phyloP scores from a whole-genome alignment of 441 rosid genomes.

The Eruca vesicaria region DNA sequence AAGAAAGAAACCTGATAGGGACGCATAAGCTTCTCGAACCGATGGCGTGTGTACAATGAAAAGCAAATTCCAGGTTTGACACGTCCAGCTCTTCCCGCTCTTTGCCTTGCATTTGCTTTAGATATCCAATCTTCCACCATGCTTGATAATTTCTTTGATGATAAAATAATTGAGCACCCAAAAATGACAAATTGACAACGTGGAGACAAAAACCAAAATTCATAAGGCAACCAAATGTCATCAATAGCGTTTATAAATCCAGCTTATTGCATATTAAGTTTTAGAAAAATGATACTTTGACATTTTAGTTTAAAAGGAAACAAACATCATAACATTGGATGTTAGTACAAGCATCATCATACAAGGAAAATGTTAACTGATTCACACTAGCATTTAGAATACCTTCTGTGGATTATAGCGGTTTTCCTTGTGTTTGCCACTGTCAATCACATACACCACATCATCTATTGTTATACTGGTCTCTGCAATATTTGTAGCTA shows the following conservation, averaged over 20 bases:
- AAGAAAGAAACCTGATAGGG: conserved; percentile 72
- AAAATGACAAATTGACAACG: conserved; percentile 18
- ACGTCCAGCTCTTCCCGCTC: conserved; percentile 94
- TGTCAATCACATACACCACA: conserved; percentile 88
- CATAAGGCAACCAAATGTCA: neutral
- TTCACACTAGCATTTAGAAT: conserved; percentile 11
- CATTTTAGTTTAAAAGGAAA: neutral
- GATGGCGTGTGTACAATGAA: conserved; percentile 72
- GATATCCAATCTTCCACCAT: conserved; percentile 99
- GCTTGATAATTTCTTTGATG: conserved; percentile 76
- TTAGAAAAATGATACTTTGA: neutral
- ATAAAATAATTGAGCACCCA: conserved; percentile 13
- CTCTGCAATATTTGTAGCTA: conserved; percentile 95
- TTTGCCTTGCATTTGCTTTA: conserved; percentile 87
- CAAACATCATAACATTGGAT: neutral
- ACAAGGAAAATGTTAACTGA: conserved; percentile 6
- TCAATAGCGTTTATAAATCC: neutral
- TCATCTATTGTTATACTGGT: conserved; percentile 94
- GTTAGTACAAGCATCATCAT: conserved; percentile 13
- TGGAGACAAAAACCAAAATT: neutral
- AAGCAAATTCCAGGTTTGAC: conserved; percentile 92
- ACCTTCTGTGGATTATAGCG: conserved; percentile 91
- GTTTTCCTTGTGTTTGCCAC: conserved; percentile 94
- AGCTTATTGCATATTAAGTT: neutral
- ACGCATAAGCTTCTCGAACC: conserved; percentile 86